phyloP scores from a whole-genome alignment of 2,329 filamentous ascomycete species.

The Ophiosphaerella herpotricha region DNA sequence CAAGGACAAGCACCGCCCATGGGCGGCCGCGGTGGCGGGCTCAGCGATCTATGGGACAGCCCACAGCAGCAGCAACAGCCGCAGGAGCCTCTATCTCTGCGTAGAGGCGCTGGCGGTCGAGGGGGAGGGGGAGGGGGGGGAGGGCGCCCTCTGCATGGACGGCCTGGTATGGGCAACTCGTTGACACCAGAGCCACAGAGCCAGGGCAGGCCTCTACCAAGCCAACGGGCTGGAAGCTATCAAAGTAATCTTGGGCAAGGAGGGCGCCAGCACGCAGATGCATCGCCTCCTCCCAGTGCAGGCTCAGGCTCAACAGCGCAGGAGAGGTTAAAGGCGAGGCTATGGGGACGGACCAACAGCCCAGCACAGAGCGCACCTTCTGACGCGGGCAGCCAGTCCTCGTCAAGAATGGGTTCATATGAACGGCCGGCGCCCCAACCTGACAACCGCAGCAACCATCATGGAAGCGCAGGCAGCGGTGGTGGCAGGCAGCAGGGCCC shows the following conservation, averaged over 20 bases:
- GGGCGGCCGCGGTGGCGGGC: constrained; percentile 50
- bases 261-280: constrained; percentile 42
- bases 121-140: constrained; percentile 36
- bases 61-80: constrained; percentile 45
- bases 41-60: constrained; percentile 65
- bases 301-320: constrained; percentile 66
- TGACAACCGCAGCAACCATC: constrained; percentile 39
- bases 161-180: constrained; percentile 35
- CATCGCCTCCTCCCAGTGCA: constrained; percentile 46
- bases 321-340: constrained; percentile 77
- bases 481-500: constrained; percentile 34
- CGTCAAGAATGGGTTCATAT: constrained; percentile 27
- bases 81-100: constrained; percentile 49
- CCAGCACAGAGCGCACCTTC: constrained; percentile 48
- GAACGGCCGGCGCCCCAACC: constrained; percentile 28
- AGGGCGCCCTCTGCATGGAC: constrained; percentile 27
- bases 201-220: constrained; percentile 67
- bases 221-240: constrained; percentile 75
- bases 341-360: constrained; percentile 70
- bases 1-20: constrained; percentile 30
- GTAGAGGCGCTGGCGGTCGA: constrained; percentile 50
- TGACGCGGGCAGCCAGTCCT: constrained; percentile 20
- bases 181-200: constrained; percentile 38
- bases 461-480: constrained; percentile 29
- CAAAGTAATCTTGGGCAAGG: constrained; percentile 58